Base-by-base conservation (phyloP, 2,329 filamentous ascomycete species). In the Bipolaris bicolor region DNA sequence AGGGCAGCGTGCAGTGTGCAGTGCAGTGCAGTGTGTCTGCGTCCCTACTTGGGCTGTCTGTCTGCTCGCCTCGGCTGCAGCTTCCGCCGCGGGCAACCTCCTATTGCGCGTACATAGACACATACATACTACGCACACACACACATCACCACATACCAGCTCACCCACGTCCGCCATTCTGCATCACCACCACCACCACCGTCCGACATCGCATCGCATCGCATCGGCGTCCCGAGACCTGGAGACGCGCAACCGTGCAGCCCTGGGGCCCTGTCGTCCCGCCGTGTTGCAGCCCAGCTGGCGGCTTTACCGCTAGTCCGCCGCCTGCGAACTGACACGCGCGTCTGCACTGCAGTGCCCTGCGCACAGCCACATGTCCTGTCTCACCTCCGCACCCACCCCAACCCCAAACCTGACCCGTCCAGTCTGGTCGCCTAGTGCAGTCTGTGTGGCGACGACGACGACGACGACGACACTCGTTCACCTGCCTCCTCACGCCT, bases 341-440 rank as follows among this genome's bases (percentile, higher is more conserved):
- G 62, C 55, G 47, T 48, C 18, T 43, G 54, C 47, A 46, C 18
- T 43, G 54, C 47, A 46, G 49, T 13, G 33, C 40, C 13, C n/a
- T 9, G 43, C 45, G 65, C 70, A 71, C 69, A 64, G 70, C 69
- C 69, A 70, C 65, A 52, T 53, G 41, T 47, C 29, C 40, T 44
- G 55, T 50, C 61, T 62, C 59, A 56, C 33, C 55, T 34, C 49
- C 48, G n/a, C 33, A 16, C 45, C 18, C 45, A 24, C 5, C 22
- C 40, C 33, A 11, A 24, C 40, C 22, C 22, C 36, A 37, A 20
- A 18, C 22, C 22, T 10, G 10, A 29, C 40, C 49, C 43, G 41
- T 24, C 41, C 16, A 41, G n/a, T 33, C 9, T 33, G 6, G 40
- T 31, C 10, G 29, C 29, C 29, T 31, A 31, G 26, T 33, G 26